Evolutionary conservation across 2,329 filamentous ascomycete genomes (phyloP).

Genomic region (Sclerotinia nivalis): DNA sequence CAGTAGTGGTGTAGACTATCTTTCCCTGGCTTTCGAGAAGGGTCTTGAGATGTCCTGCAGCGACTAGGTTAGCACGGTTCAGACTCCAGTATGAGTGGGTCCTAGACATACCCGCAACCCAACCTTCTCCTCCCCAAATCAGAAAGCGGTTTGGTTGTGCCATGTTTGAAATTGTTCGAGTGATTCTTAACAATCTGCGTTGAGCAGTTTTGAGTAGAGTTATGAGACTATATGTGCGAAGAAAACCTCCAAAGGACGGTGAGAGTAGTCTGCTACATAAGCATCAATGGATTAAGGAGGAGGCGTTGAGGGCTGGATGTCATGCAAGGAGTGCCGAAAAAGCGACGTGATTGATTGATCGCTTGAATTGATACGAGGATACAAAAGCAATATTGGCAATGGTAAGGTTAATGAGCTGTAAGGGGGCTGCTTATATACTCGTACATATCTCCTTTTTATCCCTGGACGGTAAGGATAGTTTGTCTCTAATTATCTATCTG

Average conservation of each 20-base stretch:
- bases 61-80: slow-evolving; percentile 18
- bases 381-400: neutral
- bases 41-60: slow-evolving; percentile 54
- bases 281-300: slow-evolving; percentile 14
- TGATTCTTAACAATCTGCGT: neutral
- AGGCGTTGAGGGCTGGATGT: slow-evolving; percentile 16
- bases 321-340: slow-evolving; percentile 17
- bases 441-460: slow-evolving; percentile 3
- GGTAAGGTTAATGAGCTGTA: neutral
- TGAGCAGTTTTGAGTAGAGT: neutral
- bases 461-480: neutral
- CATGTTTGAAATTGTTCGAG: slow-evolving; percentile 22
- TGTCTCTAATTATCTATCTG: slow-evolving; percentile 3
- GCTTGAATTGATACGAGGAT: slow-evolving; percentile 11
- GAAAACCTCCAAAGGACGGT: slow-evolving; percentile 17
- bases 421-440: slow-evolving; percentile 11
- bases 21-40: slow-evolving; percentile 60
- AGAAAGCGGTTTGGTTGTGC: slow-evolving; percentile 47
- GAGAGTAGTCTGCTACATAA: slow-evolving; percentile 12
- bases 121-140: slow-evolving; percentile 64
- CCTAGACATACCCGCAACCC: slow-evolving; percentile 46
- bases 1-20: slow-evolving; percentile 59
- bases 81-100: slow-evolving; percentile 5
- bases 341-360: slow-evolving; percentile 5
- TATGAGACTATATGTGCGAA: neutral